These are phyloP conservation scores for Paratinospora sagittata DNA, from an alignment of 164 flowering plant species.

Conservation along the genomic window DNA sequence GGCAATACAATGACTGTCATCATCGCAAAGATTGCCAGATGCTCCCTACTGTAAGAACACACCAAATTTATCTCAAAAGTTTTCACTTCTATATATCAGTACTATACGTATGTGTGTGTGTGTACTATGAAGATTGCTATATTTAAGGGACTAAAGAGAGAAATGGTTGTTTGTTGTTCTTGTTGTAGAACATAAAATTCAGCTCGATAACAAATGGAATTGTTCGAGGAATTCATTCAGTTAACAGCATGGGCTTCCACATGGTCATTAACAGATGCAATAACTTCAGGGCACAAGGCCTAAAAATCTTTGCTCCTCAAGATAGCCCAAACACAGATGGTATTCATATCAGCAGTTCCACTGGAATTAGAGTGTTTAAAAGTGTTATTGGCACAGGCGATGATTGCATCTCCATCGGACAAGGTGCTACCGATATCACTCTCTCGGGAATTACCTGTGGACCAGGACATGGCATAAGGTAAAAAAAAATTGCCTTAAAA, in stretches of 20 bases:
- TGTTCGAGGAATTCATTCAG: conserved; percentile 25
- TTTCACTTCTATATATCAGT: no score
- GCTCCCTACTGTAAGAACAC: conserved; percentile 2
- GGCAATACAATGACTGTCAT: background rate
- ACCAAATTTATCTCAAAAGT: no score
- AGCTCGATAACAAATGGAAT: conserved; percentile 19
- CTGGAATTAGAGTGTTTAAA: conserved; percentile 19
- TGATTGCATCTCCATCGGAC: conserved; percentile 53
- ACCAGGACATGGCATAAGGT: conserved; percentile 67
- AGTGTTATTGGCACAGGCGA: conserved; percentile 47
- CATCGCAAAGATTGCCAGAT: background rate
- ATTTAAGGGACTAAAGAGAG: background rate
- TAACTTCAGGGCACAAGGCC: conserved; percentile 17
- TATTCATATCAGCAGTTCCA: conserved; percentile 36
- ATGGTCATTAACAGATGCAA: conserved; percentile 14
- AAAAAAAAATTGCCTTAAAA: background rate
- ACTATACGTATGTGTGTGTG: no score
- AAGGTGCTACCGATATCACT: conserved; percentile 28
- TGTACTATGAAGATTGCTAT: no score
- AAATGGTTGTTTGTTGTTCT: background rate
- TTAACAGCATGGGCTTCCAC: conserved; percentile 46
- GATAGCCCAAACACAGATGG: conserved; percentile 67
- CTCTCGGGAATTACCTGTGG: conserved; percentile 37
- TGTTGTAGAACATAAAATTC: conserved; percentile 37
- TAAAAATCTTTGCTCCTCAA: conserved; percentile 39